Evolutionary conservation across 768 basidiomycete genomes (phyloP), one percentile per base, ranked within the genome.

Genomic region (Leccinum olivaceopallidum): DNA sequence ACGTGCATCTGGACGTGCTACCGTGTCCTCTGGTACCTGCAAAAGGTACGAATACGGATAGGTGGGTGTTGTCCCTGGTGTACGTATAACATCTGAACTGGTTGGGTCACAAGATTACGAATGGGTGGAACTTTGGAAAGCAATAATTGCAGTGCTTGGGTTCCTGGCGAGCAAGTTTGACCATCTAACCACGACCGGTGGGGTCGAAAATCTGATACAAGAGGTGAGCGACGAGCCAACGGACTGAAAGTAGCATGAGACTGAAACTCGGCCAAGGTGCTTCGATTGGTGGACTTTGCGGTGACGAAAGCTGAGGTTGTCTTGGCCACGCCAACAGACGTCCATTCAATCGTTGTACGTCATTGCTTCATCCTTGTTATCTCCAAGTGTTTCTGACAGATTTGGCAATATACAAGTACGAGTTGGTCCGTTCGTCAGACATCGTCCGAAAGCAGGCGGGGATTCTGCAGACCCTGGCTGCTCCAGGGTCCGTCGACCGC

Each of bases 71-170:
- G n/a, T 36, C 62, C 5, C 24, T 13, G 36, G 28, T n/a, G 9
- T 34, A 55, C 20, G 13, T n/a, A 6, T 6, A 13, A 12, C 20
- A 18, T 48, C 30, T 63, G 51, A 14, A 61, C n/a, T 34, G 10
- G 42, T 20, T 44, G 26, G 28, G 18, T 39, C 20, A 7, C 58
- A 20, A 89, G 87, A 83, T 9, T 89, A 89, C 64, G 75, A 84
- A 48, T 90, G 89, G 88, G 75, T 78, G 60, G 84, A 86, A 54
- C 66, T 88, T 13, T 90, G 88, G 89, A 76, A 73, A 55, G 80
- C 85, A 6, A 64, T 88, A 12, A 64, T 87, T 26, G 80, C 78
- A 4, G 65, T 89, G 3, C 72, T 89, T 13, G 78, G 73, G 26
- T 89, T 89, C 65, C 60, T 88, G 16, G 75, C 81, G 10, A 79